phyloP scores from a whole-genome alignment of 352 stramenopile species.

The Phytophthora tentaculata region DNA sequence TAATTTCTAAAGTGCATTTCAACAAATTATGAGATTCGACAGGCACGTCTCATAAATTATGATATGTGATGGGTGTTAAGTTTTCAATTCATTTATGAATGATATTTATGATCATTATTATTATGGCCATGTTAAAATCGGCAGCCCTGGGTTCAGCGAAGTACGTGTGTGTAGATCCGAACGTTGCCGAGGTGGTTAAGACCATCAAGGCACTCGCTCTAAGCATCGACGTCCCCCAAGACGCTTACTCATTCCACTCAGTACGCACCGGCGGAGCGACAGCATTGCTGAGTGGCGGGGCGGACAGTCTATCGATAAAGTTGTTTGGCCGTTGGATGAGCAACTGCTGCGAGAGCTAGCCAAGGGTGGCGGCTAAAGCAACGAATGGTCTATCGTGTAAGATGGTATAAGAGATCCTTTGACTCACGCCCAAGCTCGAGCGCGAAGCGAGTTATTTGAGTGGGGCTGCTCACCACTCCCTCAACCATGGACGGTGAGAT shows the following conservation, averaged over 20 bases:
- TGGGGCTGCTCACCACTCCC: too few species aligned
- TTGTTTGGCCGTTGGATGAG: neutral
- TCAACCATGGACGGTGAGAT: too few species aligned
- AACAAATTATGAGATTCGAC: neutral
- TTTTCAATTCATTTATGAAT: neutral
- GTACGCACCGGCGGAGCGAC: slow-evolving; percentile 8
- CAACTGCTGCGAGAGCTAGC: slow-evolving; percentile 5
- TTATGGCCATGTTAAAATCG: neutral
- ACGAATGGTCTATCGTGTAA: slow-evolving; percentile 3
- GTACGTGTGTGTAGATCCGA: too few species aligned
- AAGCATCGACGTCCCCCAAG: neutral
- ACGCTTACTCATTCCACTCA: slow-evolving; percentile 5
- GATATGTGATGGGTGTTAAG: neutral
- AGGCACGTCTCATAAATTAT: too few species aligned
- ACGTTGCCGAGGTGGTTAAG: neutral
- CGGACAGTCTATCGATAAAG: slow-evolving; percentile 8
- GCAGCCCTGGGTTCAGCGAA: too few species aligned
- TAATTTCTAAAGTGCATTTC: neutral
- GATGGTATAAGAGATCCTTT: too few species aligned
- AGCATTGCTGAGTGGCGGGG: slow-evolving; percentile 1
- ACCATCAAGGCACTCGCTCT: neutral
- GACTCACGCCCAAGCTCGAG: too few species aligned
- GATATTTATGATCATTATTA: neutral
- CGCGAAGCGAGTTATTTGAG: too few species aligned
- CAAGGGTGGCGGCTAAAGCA: neutral